A percentile compares a stretch with the other conserved stretches of the same genome.
These are phyloP conservation scores for Salix dunnii DNA, from an alignment of 345 rosid species.

Conservation along the genomic window DNA sequence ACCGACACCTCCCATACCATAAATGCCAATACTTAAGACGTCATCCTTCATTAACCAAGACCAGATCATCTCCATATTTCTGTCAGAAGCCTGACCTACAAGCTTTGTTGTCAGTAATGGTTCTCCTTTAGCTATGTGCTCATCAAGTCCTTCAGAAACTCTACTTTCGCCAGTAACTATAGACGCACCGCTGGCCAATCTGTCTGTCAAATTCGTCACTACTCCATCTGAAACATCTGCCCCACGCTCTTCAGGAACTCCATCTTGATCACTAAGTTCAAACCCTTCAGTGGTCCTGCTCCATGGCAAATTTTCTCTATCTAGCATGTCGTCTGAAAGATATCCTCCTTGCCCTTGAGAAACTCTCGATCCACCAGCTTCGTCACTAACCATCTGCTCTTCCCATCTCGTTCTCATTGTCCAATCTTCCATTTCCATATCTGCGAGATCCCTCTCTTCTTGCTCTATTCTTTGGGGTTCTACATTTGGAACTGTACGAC, in stretches of 20 bases:
- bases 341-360: not conserved
- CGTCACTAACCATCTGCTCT: not conserved
- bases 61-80: not conserved
- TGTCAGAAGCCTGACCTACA: not conserved
- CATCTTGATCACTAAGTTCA: not conserved
- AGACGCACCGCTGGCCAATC: not conserved
- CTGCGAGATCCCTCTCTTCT: not conserved
- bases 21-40: conserved; percentile 9
- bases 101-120: not conserved
- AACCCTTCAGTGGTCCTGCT: not conserved
- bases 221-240: not conserved
- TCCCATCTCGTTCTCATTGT: not conserved
- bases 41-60: not conserved
- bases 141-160: not conserved
- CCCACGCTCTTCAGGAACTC: not conserved
- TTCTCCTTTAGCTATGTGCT: not conserved
- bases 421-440: not conserved
- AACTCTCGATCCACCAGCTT: not conserved
- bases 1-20: conserved; percentile 20
- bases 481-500: not conserved
- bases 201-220: not conserved
- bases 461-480: not conserved
- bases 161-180: not conserved
- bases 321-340: not conserved
- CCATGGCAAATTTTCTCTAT: not conserved